Percentiles rank a stretch among this genome's conserved stretches.
phyloP scores from a whole-genome alignment of 1,284 basidiomycete species.

The Meira miltonrushii region DNA sequence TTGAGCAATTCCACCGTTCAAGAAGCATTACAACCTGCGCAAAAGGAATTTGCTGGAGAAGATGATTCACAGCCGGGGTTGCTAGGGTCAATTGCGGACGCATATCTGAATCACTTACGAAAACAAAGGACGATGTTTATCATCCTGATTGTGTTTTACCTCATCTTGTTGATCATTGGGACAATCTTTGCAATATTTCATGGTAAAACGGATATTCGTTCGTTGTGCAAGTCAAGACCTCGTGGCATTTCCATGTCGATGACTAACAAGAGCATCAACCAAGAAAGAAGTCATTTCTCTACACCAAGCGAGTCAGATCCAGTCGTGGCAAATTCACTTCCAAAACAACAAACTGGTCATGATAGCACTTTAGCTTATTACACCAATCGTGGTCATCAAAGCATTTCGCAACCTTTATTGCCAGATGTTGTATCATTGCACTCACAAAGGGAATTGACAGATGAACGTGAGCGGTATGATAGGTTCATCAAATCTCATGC shows the following conservation, averaged over 20 bases:
- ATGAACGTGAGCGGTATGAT: too few relatives aligned
- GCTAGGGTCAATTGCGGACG: slow-evolving; percentile 66
- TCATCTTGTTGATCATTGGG: slow-evolving; percentile 68
- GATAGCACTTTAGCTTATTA: too few relatives aligned
- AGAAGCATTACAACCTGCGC: slow-evolving; percentile 58
- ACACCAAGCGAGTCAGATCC: too few relatives aligned
- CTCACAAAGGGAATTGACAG: too few relatives aligned
- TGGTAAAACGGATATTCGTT: background rate
- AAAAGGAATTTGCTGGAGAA: slow-evolving; percentile 14
- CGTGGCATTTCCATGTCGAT: too few relatives aligned
- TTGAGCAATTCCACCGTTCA: slow-evolving; percentile 67
- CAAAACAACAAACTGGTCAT: too few relatives aligned
- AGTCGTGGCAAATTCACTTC: too few relatives aligned
- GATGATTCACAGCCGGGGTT: slow-evolving; percentile 57
- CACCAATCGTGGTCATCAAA: background rate
- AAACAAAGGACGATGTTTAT: slow-evolving; percentile 76
- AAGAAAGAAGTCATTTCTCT: too few relatives aligned
- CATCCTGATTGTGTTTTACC: slow-evolving; percentile 75
- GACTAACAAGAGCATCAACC: too few relatives aligned
- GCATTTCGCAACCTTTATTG: slow-evolving; percentile 9
- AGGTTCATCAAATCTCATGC: background rate
- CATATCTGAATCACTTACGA: slow-evolving; percentile 68
- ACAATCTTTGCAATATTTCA: slow-evolving; percentile 60
- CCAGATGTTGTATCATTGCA: slow-evolving; percentile 5
- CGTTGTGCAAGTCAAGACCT: too few relatives aligned